Evolutionary conservation across 305 asterid species (phyloP), one percentile per base, ranked within the genome.

Genomic region (Solanum hybrid): DNA sequence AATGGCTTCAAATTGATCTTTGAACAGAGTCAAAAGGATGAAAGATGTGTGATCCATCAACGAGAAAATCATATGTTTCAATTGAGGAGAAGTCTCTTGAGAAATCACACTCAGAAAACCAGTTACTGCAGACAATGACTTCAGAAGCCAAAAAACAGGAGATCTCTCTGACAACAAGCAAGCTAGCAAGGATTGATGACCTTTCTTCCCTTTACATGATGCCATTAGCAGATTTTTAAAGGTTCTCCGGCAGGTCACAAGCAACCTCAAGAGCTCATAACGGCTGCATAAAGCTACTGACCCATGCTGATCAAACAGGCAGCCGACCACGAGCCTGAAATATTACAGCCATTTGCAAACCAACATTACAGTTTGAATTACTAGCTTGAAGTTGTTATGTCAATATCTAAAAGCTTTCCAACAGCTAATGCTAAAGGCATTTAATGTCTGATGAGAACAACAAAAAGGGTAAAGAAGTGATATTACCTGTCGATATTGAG

Each of bases 401-500:
- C 33, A 57, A 57, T 57, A 84, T 20, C 18, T 29, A 85, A 84
- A 84, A 84, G 22, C 20, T 57, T 31, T 85, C 46, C 31, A 85
- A 85, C 88, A 31, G 76, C 88, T 33, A 57, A 18, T 85, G 29
- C 42, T 85, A 57, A 51, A 84, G 88, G 75, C 88, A 40, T 28
- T 84, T 51, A 51, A 51, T 5, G 35, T 24, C 57, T 26, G 26
- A 86, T 8, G 28, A 11, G 35, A 88, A 79, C 64, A 64, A 51
- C 39, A 89, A 86, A 11, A 82, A 83, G 78, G 87, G 89, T 77
- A 26, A 91, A 26, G 86, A 81, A 76, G 78, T 88, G 90, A 78
- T 57, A 89, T n/a, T 94, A 96, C 99, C 98, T 93, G 90, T 97
- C 99, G 89, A 96, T 95, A 90, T 97, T 97, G 94, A 97, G 98